These are phyloP conservation scores for Aspergillus japonicus DNA, from an alignment of 2,329 filamentous ascomycete genomes.

Conservation along the genomic window DNA sequence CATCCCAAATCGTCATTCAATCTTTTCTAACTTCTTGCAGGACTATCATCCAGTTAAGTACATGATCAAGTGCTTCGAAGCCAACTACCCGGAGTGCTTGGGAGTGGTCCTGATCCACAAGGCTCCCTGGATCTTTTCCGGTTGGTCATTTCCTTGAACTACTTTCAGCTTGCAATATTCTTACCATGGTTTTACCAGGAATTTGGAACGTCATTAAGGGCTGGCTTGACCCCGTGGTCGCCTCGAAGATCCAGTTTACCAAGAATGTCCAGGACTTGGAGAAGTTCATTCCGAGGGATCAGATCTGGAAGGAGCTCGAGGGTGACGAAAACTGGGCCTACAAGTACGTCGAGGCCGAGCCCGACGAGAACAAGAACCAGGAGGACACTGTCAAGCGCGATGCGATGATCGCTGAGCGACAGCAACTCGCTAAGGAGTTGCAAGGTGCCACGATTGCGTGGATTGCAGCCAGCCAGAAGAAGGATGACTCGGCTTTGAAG, in stretches of 20 bases:
- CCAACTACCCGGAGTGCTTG: conserved; percentile 93
- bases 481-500: conserved; percentile 46
- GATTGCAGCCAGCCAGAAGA: conserved; percentile 58
- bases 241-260: conserved; percentile 89
- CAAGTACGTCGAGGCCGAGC: conserved; percentile 71
- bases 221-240: conserved; percentile 96
- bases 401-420: conserved; percentile 62
- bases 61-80: conserved; percentile 99
- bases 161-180: background rate
- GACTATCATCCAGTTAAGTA: conserved; percentile 97
- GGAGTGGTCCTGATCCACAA: conserved; percentile 92
- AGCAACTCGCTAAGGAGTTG: conserved; percentile 66
- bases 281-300: conserved; percentile 67
- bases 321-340: conserved; percentile 85
- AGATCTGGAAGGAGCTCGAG: conserved; percentile 79
- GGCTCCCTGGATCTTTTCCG: conserved; percentile 94
- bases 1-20: background rate
- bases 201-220: conserved; percentile 94
- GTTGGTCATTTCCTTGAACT: conserved; percentile 45
- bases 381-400: conserved; percentile 64
- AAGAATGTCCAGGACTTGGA: conserved; percentile 77
- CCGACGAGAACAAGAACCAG: conserved; percentile 75
- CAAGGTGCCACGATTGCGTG: conserved; percentile 74
- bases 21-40: conserved; percentile 37
- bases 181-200: conserved; percentile 49